phyloP scores from a whole-genome alignment of 257 asterid species.

The Galeopsis tetrahit region DNA sequence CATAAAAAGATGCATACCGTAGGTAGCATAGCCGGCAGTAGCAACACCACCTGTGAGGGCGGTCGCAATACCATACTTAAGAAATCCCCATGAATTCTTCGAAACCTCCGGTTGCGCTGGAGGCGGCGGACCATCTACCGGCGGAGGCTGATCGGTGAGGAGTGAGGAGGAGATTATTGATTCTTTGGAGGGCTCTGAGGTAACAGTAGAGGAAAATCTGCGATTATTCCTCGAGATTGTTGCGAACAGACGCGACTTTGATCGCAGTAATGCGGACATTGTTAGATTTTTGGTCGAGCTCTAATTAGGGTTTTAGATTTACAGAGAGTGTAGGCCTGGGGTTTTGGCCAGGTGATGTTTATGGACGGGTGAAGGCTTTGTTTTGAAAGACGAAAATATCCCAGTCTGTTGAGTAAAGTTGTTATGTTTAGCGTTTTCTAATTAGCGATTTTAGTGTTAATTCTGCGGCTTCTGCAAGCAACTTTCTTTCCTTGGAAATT shows the following conservation, averaged over 20 bases:
- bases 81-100: conserved; percentile 60
- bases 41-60: conserved; percentile 68
- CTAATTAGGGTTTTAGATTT: conserved; percentile 39
- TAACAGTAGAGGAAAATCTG: conserved; percentile 36
- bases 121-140: conserved; percentile 39
- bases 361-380: not conserved
- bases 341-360: conserved; percentile 24
- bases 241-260: conserved; percentile 49
- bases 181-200: conserved; percentile 52
- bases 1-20: conserved; percentile 49
- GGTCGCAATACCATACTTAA: conserved; percentile 56
- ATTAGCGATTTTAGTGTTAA: not conserved
- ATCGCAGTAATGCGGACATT: conserved; percentile 56
- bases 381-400: conserved; percentile 8
- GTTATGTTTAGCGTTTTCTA: not conserved
- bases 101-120: conserved; percentile 45
- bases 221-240: conserved; percentile 38
- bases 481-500: not conserved
- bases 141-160: conserved; percentile 59
- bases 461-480: not conserved
- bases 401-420: not conserved
- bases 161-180: conserved; percentile 57
- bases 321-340: conserved; percentile 22
- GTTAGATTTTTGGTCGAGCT: not conserved
- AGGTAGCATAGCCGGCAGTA: conserved; percentile 71